phyloP scores from a whole-genome alignment of 2,329 filamentous ascomycete species.

The Talaromyces sp. region DNA sequence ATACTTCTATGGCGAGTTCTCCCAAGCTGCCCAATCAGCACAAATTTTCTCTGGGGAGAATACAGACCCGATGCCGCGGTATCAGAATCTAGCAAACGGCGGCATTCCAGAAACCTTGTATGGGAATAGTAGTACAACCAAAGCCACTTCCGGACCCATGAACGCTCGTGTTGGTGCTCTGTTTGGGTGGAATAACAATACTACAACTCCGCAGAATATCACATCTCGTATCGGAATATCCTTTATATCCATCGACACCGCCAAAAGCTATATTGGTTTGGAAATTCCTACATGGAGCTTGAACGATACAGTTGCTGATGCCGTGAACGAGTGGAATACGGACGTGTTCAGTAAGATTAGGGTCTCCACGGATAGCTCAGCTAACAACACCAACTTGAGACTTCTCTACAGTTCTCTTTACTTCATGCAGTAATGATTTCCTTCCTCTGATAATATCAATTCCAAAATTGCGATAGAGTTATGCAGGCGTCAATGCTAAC shows the following conservation, averaged over 20 bases:
- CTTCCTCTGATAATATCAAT: background rate
- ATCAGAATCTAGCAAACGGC: conserved; percentile 56
- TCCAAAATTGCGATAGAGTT: background rate
- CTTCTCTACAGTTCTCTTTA: conserved; percentile 46
- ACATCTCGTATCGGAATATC: conserved; percentile 63
- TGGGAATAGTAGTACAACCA: conserved; percentile 48
- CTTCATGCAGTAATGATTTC: conserved; percentile 53
- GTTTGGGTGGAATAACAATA: conserved; percentile 57
- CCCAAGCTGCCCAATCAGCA: conserved; percentile 31
- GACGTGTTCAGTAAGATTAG: conserved; percentile 52
- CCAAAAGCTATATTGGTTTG: conserved; percentile 61
- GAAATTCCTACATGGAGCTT: conserved; percentile 66
- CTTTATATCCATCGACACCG: conserved; percentile 62
- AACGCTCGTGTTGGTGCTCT: conserved; percentile 57
- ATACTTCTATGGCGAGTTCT: conserved; percentile 47
- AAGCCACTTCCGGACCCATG: conserved; percentile 55
- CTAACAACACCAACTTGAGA: conserved; percentile 30
- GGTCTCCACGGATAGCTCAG: conserved; percentile 32
- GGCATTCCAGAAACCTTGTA: conserved; percentile 55
- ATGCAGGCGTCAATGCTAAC: background rate
- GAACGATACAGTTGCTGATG: conserved; percentile 48
- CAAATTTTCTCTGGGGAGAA: conserved; percentile 38
- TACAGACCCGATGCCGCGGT: conserved; percentile 35
- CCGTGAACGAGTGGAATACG: conserved; percentile 56
- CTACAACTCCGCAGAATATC: conserved; percentile 45